A percentile compares a stretch with the other conserved stretches of the same genome.
These are phyloP conservation scores for Diaporthe humulicola DNA, from an alignment of 2,329 filamentous ascomycete species.

Conservation along the genomic window DNA sequence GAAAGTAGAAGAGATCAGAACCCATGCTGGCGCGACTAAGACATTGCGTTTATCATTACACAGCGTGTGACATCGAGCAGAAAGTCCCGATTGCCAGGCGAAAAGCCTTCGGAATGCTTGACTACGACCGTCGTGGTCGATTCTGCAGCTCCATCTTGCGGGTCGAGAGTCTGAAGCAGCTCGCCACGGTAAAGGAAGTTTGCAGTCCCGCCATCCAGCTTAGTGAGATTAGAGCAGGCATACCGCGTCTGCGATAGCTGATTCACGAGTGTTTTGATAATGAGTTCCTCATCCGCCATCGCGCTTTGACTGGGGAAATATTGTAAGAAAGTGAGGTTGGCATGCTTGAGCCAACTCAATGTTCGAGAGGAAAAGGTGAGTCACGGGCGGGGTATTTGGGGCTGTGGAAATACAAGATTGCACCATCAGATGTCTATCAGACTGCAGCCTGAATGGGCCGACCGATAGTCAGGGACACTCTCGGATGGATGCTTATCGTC, in stretches of 20 bases:
- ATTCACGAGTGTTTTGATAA: neutral
- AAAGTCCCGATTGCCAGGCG: slow-evolving; percentile 51
- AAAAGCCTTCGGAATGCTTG: slow-evolving; percentile 52
- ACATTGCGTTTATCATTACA: slow-evolving; percentile 42
- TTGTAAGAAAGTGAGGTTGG: neutral
- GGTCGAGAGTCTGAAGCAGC: slow-evolving; percentile 44
- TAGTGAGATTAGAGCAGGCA: slow-evolving; percentile 50
- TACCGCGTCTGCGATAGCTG: slow-evolving; percentile 48
- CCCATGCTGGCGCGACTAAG: neutral
- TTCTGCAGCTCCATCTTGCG: slow-evolving; percentile 22
- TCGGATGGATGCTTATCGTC: neutral
- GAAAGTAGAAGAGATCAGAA: neutral
- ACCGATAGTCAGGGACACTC: neutral
- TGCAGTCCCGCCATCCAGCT: slow-evolving; percentile 54
- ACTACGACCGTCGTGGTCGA: slow-evolving; percentile 50
- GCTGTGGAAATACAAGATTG: neutral
- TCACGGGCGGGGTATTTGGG: neutral
- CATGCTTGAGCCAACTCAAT: neutral
- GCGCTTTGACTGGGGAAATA: neutral
- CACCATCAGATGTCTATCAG: neutral
- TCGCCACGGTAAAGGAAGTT: slow-evolving; percentile 58
- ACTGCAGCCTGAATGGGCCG: neutral
- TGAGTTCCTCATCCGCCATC: neutral
- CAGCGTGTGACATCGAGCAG: slow-evolving; percentile 51
- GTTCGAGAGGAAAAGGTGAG: neutral